Base-by-base conservation (phyloP, 1,139 yeast genomes). In the Keqinozyma sinolaborantium region DNA sequence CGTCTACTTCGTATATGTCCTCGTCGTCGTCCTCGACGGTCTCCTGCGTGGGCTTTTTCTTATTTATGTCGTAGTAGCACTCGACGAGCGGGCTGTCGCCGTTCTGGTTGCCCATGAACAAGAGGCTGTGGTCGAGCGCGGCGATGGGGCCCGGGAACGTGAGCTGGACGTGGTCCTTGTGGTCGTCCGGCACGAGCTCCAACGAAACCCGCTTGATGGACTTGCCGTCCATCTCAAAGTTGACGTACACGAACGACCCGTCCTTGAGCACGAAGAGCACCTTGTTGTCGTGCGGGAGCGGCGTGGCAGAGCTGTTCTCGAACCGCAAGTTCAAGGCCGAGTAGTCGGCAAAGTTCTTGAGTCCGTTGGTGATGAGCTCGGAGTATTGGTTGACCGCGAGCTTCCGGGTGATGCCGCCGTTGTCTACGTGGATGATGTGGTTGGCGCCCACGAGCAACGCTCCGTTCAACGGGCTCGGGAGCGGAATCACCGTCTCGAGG, bases 341-440 rank as follows among this genome's bases (percentile, higher is more conserved):
- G 34, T 74, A 77, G 48, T 84, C 87, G 18, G 60, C 59, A 38
- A 72, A 69, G 34, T 56, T 58, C 37, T 68, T 64, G 12, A 65
- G 64, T 29, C 79, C 63, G 5, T 70, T 64, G 0, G 90, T 75
- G 25, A 69, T 65, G 19, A 65, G 60, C 2, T 67, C 47, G 11
- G 79, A 73, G 44, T 60, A 82, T 35, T 67, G 61, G 50, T 85
- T 86, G 4, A 83, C 77, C 1, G 83, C 80, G 1, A 83, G 64
- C 24, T 90, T 83, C 44, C 77, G 74, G 2, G 72, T 56, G 16
- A 83, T 74, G 7, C 97, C 97, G 2, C 94, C 80, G 31, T 86
- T 79, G 50, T 88, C 96, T 14, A 88, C 73, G 52, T 86, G 94
- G 12, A 87, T 61, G 11, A 90, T 47, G 44, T 83, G 87, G 51